These are phyloP conservation scores for Globisporangium spiculum DNA, from an alignment of 352 stramenopile genomes.

Conservation along the genomic window DNA sequence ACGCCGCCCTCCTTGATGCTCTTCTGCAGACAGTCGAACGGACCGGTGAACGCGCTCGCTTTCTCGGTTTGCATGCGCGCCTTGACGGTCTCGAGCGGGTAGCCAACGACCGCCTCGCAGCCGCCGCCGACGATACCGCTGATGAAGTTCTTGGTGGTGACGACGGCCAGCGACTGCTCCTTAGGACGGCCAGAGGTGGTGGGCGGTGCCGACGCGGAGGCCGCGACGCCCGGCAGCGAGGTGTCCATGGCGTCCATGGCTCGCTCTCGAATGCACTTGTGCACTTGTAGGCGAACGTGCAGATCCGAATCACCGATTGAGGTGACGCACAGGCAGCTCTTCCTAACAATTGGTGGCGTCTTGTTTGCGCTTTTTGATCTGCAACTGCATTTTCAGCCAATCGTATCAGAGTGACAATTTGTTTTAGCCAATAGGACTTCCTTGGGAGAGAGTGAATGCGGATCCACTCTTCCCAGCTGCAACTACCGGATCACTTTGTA, in stretches of 20 bases:
- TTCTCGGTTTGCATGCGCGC: constrained; percentile 68
- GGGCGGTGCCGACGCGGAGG: constrained; percentile 3
- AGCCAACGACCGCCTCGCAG: constrained; percentile 60
- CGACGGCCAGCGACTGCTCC: constrained; percentile 40
- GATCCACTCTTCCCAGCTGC: not conserved
- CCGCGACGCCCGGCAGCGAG: constrained; percentile 16
- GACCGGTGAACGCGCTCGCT: constrained; percentile 32
- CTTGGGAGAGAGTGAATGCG: constrained; percentile 7
- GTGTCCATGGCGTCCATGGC: constrained; percentile 13
- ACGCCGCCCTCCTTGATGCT: constrained; percentile 53
- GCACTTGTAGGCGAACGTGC: not conserved
- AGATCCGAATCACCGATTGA: constrained; percentile 1
- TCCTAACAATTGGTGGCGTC: constrained; percentile 8
- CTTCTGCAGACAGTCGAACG: constrained; percentile 55
- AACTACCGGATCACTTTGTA: not conserved
- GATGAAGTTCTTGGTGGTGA: constrained; percentile 64
- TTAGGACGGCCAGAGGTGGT: not conserved
- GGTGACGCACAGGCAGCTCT: constrained; percentile 12
- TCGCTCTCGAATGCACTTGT: not conserved
- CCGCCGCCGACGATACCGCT: constrained; percentile 53
- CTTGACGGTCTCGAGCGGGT: constrained; percentile 69
- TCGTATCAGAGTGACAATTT: not conserved
- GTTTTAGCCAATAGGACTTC: not conserved
- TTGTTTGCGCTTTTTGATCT: constrained; percentile 13
- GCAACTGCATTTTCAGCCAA: constrained; percentile 9